Conservation (phyloP, 441 rosid species). For the Theobroma grandiflorum region DNA sequence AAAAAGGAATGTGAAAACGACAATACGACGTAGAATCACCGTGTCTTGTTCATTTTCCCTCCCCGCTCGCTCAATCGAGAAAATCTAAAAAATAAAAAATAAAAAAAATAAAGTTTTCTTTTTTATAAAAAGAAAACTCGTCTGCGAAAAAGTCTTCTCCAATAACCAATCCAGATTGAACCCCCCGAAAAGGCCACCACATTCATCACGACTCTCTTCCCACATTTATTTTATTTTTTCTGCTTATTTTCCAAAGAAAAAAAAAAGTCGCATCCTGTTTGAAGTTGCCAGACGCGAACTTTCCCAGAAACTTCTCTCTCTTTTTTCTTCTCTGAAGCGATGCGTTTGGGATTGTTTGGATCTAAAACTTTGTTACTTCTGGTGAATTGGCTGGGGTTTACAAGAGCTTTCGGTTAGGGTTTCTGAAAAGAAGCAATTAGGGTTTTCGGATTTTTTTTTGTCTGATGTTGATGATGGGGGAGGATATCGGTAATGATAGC, state of each 20-base stretch:
- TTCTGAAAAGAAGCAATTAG: slow-evolving; percentile 25
- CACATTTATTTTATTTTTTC: neutral
- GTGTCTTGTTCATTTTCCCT: neutral
- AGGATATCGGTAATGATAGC: slow-evolving; percentile 22
- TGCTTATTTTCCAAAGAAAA: neutral
- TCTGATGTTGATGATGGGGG: slow-evolving; percentile 55
- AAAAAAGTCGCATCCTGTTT: slow-evolving; percentile 42
- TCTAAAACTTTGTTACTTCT: neutral
- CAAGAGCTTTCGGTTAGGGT: slow-evolving; percentile 28
- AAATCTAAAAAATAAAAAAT: neutral
- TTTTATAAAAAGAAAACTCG: neutral
- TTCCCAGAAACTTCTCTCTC: slow-evolving; percentile 41
- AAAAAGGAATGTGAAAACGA: neutral
- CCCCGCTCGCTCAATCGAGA: neutral
- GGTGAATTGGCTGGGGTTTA: slow-evolving; percentile 5
- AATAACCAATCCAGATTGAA: slow-evolving; percentile 39
- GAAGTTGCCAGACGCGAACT: slow-evolving; percentile 31
- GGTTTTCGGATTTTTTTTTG: slow-evolving; percentile 27
- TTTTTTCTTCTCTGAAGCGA: slow-evolving; percentile 20
- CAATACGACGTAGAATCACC: slow-evolving; percentile 17
- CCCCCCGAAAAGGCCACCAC: slow-evolving; percentile 15
- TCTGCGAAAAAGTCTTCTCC: neutral
- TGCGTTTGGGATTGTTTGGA: slow-evolving; percentile 27
- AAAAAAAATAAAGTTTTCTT: neutral
- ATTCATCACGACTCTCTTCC: slow-evolving; percentile 17